Evolutionary conservation across 345 rosid genomes (phyloP), one percentile per base, ranked within the genome.

Genomic region (Kernera saxatilis): DNA sequence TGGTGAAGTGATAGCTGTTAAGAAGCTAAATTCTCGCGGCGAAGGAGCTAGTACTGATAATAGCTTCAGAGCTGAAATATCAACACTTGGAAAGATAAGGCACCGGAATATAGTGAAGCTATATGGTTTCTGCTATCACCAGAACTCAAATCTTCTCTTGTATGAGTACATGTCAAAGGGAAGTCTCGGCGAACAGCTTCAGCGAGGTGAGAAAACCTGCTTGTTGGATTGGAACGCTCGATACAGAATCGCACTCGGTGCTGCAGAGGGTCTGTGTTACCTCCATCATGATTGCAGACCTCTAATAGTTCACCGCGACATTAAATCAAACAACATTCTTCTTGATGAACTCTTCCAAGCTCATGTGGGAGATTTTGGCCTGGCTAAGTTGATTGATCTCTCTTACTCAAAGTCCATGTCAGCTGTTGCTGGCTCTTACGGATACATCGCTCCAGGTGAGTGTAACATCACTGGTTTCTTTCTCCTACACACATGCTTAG

Each of bases 381-480:
- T 90, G 61, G 93, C 96, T 1, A 90, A 90, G 80, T 67, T 90
- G 67, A 85, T 88, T 17, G 93, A 90, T 73, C 75, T 89, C 52
- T 82, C 93, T 35, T 81, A 72, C 67, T 88, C 96, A 22, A 90
- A 90, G 60, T 88, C 96, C 48, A 88, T 90, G 91, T 88, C 93
- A 19, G 90, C 96, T 17, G 82, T 88, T 66, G 96, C 93, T 51
- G 96, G 96, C 70, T 90, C 96, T 41, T 90, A 90, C 55, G 96
- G 93, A n/a, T 90, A 88, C 77, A 90, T 90, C 18, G 92, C 96
- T 65, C 96, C 93, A 78, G 96, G 96, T 85, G 79, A 74, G 72
- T 29, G 14, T 3, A 27, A 72, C 33, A 41, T 21, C 35, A 35
- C 6, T 68, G 1, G 19, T 19, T 60, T 75, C 41, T 60, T 14